phyloP scores from a whole-genome alignment of 2,329 filamentous ascomycete genomes.

The Botrytis medusae region DNA sequence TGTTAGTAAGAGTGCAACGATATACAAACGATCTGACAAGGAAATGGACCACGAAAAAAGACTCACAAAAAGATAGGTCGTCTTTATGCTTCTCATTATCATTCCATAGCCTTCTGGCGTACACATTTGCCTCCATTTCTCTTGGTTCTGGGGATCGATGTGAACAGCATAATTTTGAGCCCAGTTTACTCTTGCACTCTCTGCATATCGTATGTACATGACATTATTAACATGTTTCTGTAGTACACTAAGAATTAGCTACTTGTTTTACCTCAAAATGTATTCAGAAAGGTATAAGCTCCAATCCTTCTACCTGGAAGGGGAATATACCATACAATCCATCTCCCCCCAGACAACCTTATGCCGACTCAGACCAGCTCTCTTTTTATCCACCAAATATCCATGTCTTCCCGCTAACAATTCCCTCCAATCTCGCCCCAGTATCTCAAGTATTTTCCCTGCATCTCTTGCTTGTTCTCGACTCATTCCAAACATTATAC shows the following conservation, averaged over 20 bases:
- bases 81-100: constrained; percentile 76
- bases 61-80: constrained; percentile 85
- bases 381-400: constrained; percentile 63
- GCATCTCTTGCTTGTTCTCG: constrained; percentile 57
- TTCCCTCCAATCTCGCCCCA: constrained; percentile 68
- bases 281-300: neutral
- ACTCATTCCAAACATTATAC: constrained; percentile 71
- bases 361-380: constrained; percentile 63
- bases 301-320: constrained; percentile 14
- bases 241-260: neutral
- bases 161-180: constrained; percentile 65
- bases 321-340: constrained; percentile 58
- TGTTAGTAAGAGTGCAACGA: neutral
- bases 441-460: constrained; percentile 55
- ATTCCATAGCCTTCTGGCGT: constrained; percentile 66
- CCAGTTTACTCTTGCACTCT: constrained; percentile 79
- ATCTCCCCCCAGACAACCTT: constrained; percentile 83
- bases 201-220: constrained; percentile 79
- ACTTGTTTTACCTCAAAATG: neutral
- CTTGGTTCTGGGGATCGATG: constrained; percentile 59
- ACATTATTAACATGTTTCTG: constrained; percentile 84
- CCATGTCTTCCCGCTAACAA: constrained; percentile 73
- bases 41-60: neutral
- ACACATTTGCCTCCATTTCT: constrained; percentile 69
- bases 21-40: neutral